Evolutionary conservation across 805 yeast species (phyloP), one percentile per base, ranked within the genome.

Genomic region (Lipomyces spencermartinsiae): DNA sequence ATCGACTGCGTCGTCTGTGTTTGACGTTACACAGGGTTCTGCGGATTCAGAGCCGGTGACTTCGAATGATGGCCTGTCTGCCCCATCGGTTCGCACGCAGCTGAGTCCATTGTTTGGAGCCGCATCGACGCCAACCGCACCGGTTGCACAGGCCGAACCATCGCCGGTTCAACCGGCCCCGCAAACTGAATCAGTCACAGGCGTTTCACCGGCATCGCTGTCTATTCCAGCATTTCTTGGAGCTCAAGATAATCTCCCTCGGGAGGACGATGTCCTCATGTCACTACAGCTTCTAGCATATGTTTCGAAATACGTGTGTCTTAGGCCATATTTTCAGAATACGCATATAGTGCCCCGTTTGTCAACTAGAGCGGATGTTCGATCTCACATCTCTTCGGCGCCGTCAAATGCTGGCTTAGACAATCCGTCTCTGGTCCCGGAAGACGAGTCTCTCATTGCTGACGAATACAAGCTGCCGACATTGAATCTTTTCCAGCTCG

Each of bases 201-300:
- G 54, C n/a, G 39, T 31, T 33, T 43, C 68, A 19, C 60, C 58
- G 7, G 39, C 63, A 31, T 35, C 64, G 19, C n/a, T 58, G 34
- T 37, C 60, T 19, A 39, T 65, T 14, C 64, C 70, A n/a, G 60
- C 72, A 33, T 67, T 67, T 34, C 46, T 68, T 14, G 64, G 66
- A 6, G 29, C 66, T 6, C 70, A 69, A 33, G 66, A 66, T 43
- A 66, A 69, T 43, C 57, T 93, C 5, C 98, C 98, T 1, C 85
- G 92, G 65, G 97, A 91, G 71, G 98, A 94, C 76, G 99, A 94
- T 76, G 91, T 94, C 19, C 88, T 92, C 49, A 93, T 97, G 97
- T 90, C 97, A 3, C 81, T 94, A 63, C 98, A 94, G 78, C 83
- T 95, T 25, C 79, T 95, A 61, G 98, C 98, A 14, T 94, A 93